These are phyloP conservation scores for Auricularia heimuer DNA, from an alignment of 768 basidiomycete genomes.

Conservation along the genomic window DNA sequence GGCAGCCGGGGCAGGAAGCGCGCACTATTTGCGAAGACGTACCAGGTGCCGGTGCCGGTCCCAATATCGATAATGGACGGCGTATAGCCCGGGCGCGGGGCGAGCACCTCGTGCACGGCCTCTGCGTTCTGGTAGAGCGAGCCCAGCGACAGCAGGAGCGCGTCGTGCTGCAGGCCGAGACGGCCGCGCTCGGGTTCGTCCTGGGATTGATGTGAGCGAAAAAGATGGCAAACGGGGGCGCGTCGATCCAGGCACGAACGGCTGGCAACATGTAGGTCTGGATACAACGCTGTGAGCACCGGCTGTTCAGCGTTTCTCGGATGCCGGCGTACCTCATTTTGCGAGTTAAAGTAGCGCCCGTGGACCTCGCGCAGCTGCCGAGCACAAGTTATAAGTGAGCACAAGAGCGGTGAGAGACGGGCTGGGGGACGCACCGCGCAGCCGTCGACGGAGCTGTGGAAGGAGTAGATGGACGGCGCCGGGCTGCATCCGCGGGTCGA, in stretches of 20 bases:
- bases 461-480: neutral
- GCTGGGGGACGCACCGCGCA: neutral
- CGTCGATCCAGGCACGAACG: neutral
- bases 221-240: neutral
- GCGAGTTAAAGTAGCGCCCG: neutral
- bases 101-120: conserved; percentile 20
- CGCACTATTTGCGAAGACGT: conserved; percentile 5
- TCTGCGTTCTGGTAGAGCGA: conserved; percentile 18
- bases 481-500: neutral
- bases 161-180: neutral
- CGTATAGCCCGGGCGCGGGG: conserved; percentile 15
- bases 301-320: neutral
- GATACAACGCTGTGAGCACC: neutral
- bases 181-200: neutral
- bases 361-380: neutral
- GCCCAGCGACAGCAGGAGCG: conserved; percentile 8
- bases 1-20: neutral
- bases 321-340: neutral
- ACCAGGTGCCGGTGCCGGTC: conserved; percentile 27
- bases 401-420: neutral
- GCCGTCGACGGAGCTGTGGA: neutral
- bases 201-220: neutral
- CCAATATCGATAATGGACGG: conserved; percentile 23
- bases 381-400: neutral
- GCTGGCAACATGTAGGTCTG: conserved; percentile 1